Percentiles rank a stretch among this genome's conserved stretches.
phyloP scores from a whole-genome alignment of 2,329 filamentous ascomycete species.

The Alternaria hordeiaustralica region DNA sequence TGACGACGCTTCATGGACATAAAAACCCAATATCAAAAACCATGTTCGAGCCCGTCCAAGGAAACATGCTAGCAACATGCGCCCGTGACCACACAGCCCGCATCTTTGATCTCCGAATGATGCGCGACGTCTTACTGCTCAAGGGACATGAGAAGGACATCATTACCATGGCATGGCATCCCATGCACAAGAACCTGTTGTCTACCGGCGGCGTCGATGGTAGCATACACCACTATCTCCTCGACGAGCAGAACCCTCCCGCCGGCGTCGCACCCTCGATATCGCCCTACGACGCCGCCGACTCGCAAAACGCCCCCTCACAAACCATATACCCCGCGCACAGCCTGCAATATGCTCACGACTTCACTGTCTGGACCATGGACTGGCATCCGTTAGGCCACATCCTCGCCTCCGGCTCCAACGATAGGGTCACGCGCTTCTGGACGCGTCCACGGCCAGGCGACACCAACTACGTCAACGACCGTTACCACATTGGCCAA shows the following conservation, averaged over 20 bases:
- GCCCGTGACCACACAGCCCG: slow-evolving; percentile 91
- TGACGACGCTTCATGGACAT: slow-evolving; percentile 94
- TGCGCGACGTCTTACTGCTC: slow-evolving; percentile 94
- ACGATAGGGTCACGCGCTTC: slow-evolving; percentile 95
- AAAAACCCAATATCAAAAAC: slow-evolving; percentile 98
- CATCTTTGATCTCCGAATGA: slow-evolving; percentile 95
- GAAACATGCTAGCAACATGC: slow-evolving; percentile 85
- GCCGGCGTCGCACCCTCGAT: slow-evolving; percentile 72
- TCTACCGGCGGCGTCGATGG: slow-evolving; percentile 92
- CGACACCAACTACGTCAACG: slow-evolving; percentile 82
- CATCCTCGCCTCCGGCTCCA: slow-evolving; percentile 92
- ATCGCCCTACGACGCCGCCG: slow-evolving; percentile 84
- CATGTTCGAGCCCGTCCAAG: slow-evolving; percentile 84
- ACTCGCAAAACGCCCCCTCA: slow-evolving; percentile 78
- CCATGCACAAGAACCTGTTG: slow-evolving; percentile 85
- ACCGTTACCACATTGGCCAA: slow-evolving; percentile 95
- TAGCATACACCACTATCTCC: slow-evolving; percentile 89
- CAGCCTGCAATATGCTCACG: slow-evolving; percentile 84
- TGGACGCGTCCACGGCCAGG: slow-evolving; percentile 92
- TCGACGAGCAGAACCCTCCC: slow-evolving; percentile 91
- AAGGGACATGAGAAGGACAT: slow-evolving; percentile 97
- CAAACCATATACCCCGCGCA: slow-evolving; percentile 95
- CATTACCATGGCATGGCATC: slow-evolving; percentile 91
- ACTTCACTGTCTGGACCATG: slow-evolving; percentile 95
- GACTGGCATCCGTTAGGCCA: slow-evolving; percentile 98